Base-by-base conservation (phyloP, 2,329 filamentous ascomycete species). In the Aspergillus uvarum region DNA sequence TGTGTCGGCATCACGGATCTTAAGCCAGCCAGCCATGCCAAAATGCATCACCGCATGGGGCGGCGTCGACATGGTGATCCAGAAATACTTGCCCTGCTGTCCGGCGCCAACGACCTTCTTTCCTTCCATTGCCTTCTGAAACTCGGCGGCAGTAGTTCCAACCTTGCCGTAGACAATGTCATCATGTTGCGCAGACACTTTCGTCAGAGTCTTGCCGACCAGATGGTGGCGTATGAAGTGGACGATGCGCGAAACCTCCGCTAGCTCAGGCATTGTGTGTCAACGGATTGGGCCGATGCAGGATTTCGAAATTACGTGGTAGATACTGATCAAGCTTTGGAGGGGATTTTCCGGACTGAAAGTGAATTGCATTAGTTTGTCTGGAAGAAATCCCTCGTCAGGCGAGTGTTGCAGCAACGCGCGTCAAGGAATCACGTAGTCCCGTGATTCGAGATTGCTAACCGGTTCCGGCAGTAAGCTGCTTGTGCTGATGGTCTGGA, bases 1-100 rank as follows among this genome's bases (percentile, higher is more conserved):
- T 3, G 89, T 92, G 61, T 88, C 86, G 59, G 91, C 88, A 63
- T 88, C 87, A 65, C 85, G 88, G 72, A 98, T 92, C 69, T 96
- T 90, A 54, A 98, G 83, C 95, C 95, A 98, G 6, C 95, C 87
- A 16, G 81, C 79, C 83, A 85, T 85, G 47, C 92, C 92, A 68
- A 96, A 88, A 75, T 96, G 92, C 87, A 96, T 92, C 31, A 98
- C 86, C 0, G 90, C 85, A 76, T 98, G 95, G 1, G 94, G 93
- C 11, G 91, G 84, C 10, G 84, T 83, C 26, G 85, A 83, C 85
- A 91, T 90, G 42, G 91, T 87, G 22, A 98, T 81, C 82, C 95
- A 99, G 75, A 99, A 98, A 73, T 98, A 98, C 83, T 98, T 99
- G 10, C 95, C 95, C 74, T 97, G 95, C 61, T 90, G 92, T 4